phyloP scores from a whole-genome alignment of 306 rosid species.

The Cucurbita argyrosperma region DNA sequence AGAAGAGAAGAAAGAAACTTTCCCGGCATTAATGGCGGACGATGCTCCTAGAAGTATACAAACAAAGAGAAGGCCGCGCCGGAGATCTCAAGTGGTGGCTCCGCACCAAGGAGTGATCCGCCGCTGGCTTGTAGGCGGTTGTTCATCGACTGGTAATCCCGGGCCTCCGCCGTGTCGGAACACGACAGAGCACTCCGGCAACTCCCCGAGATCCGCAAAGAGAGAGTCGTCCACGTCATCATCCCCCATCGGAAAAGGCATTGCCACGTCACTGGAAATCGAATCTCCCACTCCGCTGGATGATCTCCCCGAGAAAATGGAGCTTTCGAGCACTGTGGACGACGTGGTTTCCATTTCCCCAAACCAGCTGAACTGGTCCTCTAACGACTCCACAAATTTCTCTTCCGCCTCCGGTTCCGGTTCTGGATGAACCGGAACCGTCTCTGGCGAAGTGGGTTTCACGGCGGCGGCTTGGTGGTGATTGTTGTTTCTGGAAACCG shows the following conservation, averaged over 20 bases:
- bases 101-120: slow-evolving; percentile 7
- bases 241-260: slow-evolving; percentile 60
- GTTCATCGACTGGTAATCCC: neutral
- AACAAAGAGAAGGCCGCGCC: neutral
- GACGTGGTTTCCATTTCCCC: slow-evolving; percentile 53
- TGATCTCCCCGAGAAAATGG: slow-evolving; percentile 26
- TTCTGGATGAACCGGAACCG: neutral
- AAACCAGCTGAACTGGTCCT: slow-evolving; percentile 58
- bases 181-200: slow-evolving; percentile 72
- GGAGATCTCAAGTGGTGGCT: neutral
- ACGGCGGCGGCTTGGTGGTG: neutral
- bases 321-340: slow-evolving; percentile 39
- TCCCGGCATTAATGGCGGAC: slow-evolving; percentile 4
- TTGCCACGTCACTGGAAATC: neutral
- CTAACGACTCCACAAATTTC: slow-evolving; percentile 23
- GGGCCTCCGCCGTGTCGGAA: slow-evolving; percentile 32
- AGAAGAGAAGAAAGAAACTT: neutral
- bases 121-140: neutral
- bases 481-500: slow-evolving; percentile 41
- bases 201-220: slow-evolving; percentile 80
- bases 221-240: slow-evolving; percentile 86
- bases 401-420: slow-evolving; percentile 15
- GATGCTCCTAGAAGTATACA: neutral
- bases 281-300: neutral
- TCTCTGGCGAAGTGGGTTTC: slow-evolving; percentile 4